Conservation (phyloP, 2,329 filamentous ascomycete species). For the Diaporthe citri region DNA sequence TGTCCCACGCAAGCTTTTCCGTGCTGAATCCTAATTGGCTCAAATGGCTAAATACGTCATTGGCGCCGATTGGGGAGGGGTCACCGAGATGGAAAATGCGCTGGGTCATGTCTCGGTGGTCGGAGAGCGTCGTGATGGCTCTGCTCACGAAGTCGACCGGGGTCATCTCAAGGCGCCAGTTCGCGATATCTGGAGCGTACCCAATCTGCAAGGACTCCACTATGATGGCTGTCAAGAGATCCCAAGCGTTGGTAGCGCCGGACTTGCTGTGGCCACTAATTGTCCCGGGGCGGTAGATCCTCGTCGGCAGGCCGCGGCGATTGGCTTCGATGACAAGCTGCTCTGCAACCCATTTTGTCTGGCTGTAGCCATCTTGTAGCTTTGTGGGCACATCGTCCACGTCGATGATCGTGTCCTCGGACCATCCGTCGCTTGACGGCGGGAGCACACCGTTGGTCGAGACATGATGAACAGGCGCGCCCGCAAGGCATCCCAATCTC, state of each 20-base stretch:
- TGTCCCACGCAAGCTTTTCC: slow-evolving; percentile 73
- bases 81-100: slow-evolving; percentile 81
- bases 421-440: slow-evolving; percentile 77
- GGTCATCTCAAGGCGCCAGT: slow-evolving; percentile 87
- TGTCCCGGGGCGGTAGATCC: slow-evolving; percentile 80
- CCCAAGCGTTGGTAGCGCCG: slow-evolving; percentile 82
- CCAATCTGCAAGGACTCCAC: slow-evolving; percentile 83
- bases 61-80: slow-evolving; percentile 76
- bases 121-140: slow-evolving; percentile 77
- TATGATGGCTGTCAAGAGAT: slow-evolving; percentile 80
- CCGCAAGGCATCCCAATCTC: slow-evolving; percentile 74
- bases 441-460: slow-evolving; percentile 86
- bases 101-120: slow-evolving; percentile 72
- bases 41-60: slow-evolving; percentile 74
- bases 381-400: slow-evolving; percentile 77
- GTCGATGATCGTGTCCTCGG: slow-evolving; percentile 75
- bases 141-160: slow-evolving; percentile 85
- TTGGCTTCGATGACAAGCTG: slow-evolving; percentile 79
- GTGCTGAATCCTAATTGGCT: slow-evolving; percentile 78
- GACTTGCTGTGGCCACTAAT: slow-evolving; percentile 83
- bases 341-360: slow-evolving; percentile 87
- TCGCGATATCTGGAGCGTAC: slow-evolving; percentile 76
- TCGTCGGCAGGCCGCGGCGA: slow-evolving; percentile 76
- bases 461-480: slow-evolving; percentile 81
- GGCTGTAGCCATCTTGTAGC: slow-evolving; percentile 79